Evolutionary conservation across 2,329 filamentous ascomycete species (phyloP).

Genomic region (Lecanicillium sp.): DNA sequence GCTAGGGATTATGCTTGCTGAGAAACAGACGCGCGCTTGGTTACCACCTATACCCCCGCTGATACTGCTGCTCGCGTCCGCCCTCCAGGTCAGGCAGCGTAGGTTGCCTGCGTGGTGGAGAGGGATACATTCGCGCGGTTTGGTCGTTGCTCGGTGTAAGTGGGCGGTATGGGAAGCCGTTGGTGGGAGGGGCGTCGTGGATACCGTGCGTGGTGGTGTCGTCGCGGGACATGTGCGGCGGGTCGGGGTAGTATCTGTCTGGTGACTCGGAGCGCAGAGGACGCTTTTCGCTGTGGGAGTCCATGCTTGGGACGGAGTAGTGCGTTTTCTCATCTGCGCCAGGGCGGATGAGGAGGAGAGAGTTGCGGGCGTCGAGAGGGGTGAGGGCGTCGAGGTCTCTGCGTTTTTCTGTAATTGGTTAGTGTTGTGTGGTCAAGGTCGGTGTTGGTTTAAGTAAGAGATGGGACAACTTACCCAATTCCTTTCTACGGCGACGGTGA

Average conservation of each 20-base stretch:
- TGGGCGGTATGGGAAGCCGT: not conserved
- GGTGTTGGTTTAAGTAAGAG: too few relatives aligned
- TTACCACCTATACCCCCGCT: too few relatives aligned
- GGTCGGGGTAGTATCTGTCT: conserved; percentile 20
- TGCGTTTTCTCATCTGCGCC: conserved; percentile 26
- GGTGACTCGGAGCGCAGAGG: conserved; percentile 20
- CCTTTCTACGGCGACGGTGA: conserved; percentile 80
- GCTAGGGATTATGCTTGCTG: too few relatives aligned
- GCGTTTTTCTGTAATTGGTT: conserved; percentile 55
- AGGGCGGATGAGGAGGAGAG: conserved; percentile 60
- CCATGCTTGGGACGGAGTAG: conserved; percentile 33
- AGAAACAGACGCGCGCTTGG: too few relatives aligned
- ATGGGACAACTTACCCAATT: conserved; percentile 80
- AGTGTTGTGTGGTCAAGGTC: conserved; percentile 6
- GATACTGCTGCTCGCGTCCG: too few relatives aligned
- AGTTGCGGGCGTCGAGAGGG: conserved; percentile 79
- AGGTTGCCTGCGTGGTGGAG: not conserved
- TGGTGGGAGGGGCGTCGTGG: not conserved
- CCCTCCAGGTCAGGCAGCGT: conserved; percentile 2
- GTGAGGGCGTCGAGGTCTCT: conserved; percentile 77
- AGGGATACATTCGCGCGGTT: too few relatives aligned
- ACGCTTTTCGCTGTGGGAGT: conserved; percentile 26
- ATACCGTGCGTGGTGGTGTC: conserved; percentile 2
- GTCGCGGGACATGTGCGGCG: not conserved
- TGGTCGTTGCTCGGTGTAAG: too few relatives aligned